Base-by-base conservation (phyloP, 768 basidiomycete species). In the Sarcodon aspratus region DNA sequence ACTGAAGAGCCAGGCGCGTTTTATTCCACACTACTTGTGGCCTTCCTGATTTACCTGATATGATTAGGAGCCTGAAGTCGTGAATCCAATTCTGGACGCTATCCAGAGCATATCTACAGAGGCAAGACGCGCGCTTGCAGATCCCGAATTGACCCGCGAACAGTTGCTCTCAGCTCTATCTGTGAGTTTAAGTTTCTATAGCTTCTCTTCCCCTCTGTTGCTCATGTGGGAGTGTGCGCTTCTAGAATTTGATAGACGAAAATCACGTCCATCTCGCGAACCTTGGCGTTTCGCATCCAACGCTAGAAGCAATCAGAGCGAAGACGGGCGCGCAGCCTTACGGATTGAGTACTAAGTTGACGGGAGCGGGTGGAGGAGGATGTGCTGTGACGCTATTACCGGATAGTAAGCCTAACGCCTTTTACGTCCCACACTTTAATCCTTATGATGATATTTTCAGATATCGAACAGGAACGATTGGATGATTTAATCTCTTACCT, bases 311-410 rank as follows among this genome's bases (percentile, higher is more conserved):
- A 17, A 92, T 97, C 55, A 78, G 81, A 48, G 65, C 71, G n/a
- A 80, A 75, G 55, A 89, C 92, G 0, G 64, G 69, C 9, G 71
- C 73, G 9, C 59, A 69, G 52, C 83, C 82, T 7, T 86, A 83
- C 66, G 66, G 68, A 9, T 70, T 98, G 44, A 80, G 80, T 57
- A 93, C 92, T n/a, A 96, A 97, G 69, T 68, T 99, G 49, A 99
- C 96, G 7, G 96, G 96, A 37, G 95, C 96, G 7, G 96, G 96
- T 32, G 96, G 96, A 36, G 96, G 96, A 21, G 96, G 96, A n/a
- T 98, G 96, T 60, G 84, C 93, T 5, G 91, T 98, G 32, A 95
- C 94, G 10, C 76, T 98, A 34, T 74, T 99, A 46, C 96, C 96
- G 46, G 93, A 97, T 67, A 79, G 95, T 94, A 56, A 55, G 82